Conservation (phyloP, 2,329 filamentous ascomycete genomes). For the Metarhizium album region DNA sequence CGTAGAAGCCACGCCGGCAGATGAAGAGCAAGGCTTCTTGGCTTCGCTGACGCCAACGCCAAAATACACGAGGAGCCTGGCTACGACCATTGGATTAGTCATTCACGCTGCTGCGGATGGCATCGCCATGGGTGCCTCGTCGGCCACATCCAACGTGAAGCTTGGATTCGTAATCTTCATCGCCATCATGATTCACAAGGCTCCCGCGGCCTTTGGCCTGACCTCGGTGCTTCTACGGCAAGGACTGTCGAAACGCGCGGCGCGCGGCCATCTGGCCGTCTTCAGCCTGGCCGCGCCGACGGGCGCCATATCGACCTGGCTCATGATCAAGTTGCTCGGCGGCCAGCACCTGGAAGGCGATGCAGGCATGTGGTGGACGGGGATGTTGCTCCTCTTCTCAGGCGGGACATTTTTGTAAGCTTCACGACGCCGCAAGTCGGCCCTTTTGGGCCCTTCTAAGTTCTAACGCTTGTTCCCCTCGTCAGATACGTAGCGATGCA, state of each 20-base stretch:
- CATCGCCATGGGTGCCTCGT: constrained; percentile 88
- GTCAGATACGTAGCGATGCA: constrained; percentile 93
- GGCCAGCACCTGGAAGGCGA: constrained; percentile 48
- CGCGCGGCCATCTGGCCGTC: constrained; percentile 73
- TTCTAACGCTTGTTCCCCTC: not conserved
- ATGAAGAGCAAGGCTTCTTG: constrained; percentile 48
- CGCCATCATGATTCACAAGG: constrained; percentile 96
- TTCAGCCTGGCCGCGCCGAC: constrained; percentile 87
- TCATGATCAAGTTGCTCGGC: constrained; percentile 64
- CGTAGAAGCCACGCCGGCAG: constrained; percentile 32
- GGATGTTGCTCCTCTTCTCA: constrained; percentile 87
- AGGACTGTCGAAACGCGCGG: constrained; percentile 76
- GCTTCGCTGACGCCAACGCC: constrained; percentile 46
- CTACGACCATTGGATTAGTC: constrained; percentile 88
- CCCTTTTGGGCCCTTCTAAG: not conserved
- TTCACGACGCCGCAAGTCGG: not conserved
- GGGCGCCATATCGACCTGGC: constrained; percentile 75
- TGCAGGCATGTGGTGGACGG: constrained; percentile 74
- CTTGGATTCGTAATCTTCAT: constrained; percentile 88
- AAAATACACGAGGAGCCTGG: constrained; percentile 52
- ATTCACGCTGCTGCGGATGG: constrained; percentile 94
- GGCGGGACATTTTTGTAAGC: constrained; percentile 89
- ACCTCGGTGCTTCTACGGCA: constrained; percentile 86
- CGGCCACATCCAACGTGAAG: constrained; percentile 59
- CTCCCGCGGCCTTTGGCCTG: constrained; percentile 86